Base-by-base conservation (phyloP, 2,329 filamentous ascomycete genomes). In the Ceratocystis papillata region DNA sequence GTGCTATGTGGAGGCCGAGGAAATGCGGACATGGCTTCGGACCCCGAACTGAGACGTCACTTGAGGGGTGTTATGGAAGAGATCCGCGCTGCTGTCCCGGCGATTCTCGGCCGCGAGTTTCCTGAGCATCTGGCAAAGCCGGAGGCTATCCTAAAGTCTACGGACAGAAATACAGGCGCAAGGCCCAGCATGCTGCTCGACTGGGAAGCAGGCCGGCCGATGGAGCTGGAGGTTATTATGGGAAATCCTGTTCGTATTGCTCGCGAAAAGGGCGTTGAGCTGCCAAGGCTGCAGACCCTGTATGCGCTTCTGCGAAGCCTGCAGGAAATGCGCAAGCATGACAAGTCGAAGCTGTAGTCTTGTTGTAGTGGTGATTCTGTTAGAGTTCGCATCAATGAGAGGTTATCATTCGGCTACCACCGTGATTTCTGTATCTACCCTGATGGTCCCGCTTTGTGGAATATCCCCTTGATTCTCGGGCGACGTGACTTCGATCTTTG, bases 201-300 rank as follows among this genome's bases (percentile, higher is more conserved):
- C 72, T 89, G 86, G 85, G 84, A 87, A 73, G 79, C 78, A 1
- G 83, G 84, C 0, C 79, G 83, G 71, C 80, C 80, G 50, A 79
- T 89, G 79, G 87, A 90, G 77, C 73, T 89, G 63, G 87, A 89
- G 74, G 87, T 88, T 45, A 88, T 89, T 50, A 72, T 89, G 28
- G 87, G 87, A 1, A 89, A 89, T 72, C 85, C 87, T 0, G 82
- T 89, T 37, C 76, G 84, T 69, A 83, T 87, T 60, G 87, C 86
- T 8, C 76, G 83, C 70, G 79, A 79, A 64, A 79, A 80, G 63
- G 86, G 86, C 0, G 80, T 85, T 4, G 81, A 86, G 71, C 81
- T 88, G 81, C 85, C 85, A 10, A 76, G 84, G 72, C 71, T 89
- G 75, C 84, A 88, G 76, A 87, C 75, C 25, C 70, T 88, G 70